Base-by-base conservation (phyloP, 2,329 filamentous ascomycete genomes). In the Graphiopsis chlorocephala region DNA sequence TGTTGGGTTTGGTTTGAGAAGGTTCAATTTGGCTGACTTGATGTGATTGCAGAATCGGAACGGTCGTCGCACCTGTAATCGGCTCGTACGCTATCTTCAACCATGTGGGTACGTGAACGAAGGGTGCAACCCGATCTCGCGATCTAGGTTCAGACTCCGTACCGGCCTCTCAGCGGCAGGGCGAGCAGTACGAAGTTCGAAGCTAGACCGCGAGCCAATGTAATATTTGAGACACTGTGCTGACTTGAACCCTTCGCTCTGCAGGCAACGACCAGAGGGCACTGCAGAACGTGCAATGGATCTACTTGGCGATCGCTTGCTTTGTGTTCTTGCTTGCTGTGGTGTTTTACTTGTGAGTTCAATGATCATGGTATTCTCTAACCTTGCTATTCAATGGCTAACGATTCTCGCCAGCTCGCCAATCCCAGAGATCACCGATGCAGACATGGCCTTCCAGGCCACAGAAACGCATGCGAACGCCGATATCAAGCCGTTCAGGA, bases 31-130 rank as follows among this genome's bases (percentile, higher is more conserved):
- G n/a, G 53, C 35, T 56, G 20, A 58, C 55, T 1, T 25, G 6
- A 2, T 58, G 14, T n/a, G 15, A 25, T 28, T 8, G 26, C 15
- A 45, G 83, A 15, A 79, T 86, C 38, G 85, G 85, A 2, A 85
- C 84, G 0, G 83, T 86, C 61, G 78, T 86, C 17, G 85, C 85
- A 0, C 86, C 86, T 0, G 81, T 88, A 1, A 76, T 89, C 8
- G 86, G 83, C 0, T 83, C 81, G 2, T 84, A 85, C 58, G 86
- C 88, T 57, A 88, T 89, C 76, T 89, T 89, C 74, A 82, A 82
- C 48, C 78, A 84, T 60, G 83, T 81, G 0, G 78, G n/a, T n/a
- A n/a, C n/a, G n/a, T n/a, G n/a, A n/a, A n/a, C n/a, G n/a, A n/a
- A n/a, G n/a, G n/a, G n/a, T n/a, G n/a, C n/a, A n/a, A n/a, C n/a